Conservation (phyloP, 2,329 filamentous ascomycete genomes). For the Fusarium sp. region DNA sequence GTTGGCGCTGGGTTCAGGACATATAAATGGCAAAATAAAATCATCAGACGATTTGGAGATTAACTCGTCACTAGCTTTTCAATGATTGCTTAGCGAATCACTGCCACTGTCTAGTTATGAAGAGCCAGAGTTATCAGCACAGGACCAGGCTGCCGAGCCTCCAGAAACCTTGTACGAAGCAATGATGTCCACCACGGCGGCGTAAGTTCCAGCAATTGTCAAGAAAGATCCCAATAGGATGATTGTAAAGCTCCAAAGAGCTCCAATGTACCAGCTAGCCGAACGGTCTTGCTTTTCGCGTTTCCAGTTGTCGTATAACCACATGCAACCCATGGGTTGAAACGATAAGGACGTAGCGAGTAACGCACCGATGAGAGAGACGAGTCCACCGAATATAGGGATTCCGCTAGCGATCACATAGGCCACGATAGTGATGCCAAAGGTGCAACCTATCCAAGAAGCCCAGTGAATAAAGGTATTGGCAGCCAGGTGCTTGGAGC, state of each 20-base stretch:
- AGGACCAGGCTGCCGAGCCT: slow-evolving; percentile 59
- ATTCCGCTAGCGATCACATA: slow-evolving; percentile 46
- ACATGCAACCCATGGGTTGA: slow-evolving; percentile 49
- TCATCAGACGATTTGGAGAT: no score
- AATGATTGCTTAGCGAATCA: no score
- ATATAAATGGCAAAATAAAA: no score
- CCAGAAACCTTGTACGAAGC: slow-evolving; percentile 54
- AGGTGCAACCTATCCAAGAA: slow-evolving; percentile 51
- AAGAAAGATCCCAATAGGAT: slow-evolving; percentile 52
- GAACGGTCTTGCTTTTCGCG: slow-evolving; percentile 6
- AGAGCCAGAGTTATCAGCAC: slow-evolving; percentile 60
- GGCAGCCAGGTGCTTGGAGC: slow-evolving; percentile 48
- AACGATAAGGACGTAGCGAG: slow-evolving; percentile 49
- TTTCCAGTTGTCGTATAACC: slow-evolving; percentile 49
- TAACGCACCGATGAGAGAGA: slow-evolving; percentile 50
- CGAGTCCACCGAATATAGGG: slow-evolving; percentile 43
- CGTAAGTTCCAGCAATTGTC: slow-evolving; percentile 62
- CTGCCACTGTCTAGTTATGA: background rate
- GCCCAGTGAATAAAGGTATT: slow-evolving; percentile 51
- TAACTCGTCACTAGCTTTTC: no score
- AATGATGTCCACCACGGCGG: slow-evolving; percentile 56
- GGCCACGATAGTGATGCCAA: slow-evolving; percentile 38
- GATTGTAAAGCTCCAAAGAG: slow-evolving; percentile 14
- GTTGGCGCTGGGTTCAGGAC: no score
- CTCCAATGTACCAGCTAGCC: slow-evolving; percentile 9